These are phyloP conservation scores for Haberlea rhodopensis DNA, from an alignment of 257 asterid species.

Conservation along the genomic window DNA sequence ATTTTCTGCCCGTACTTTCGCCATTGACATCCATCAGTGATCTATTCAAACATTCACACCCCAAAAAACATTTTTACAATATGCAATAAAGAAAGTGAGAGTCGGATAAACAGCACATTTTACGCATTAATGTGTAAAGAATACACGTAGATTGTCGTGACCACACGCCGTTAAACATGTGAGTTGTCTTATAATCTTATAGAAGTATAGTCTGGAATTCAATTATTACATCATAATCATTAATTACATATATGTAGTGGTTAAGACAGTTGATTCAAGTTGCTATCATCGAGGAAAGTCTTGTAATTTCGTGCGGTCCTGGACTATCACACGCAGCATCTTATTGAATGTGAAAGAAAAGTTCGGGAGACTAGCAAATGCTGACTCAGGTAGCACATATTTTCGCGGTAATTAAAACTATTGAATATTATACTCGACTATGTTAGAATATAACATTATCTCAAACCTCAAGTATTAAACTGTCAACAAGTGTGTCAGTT, in stretches of 20 bases:
- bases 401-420: too few species aligned
- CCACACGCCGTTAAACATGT: too few species aligned
- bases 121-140: too few species aligned
- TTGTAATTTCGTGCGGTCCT: not conserved
- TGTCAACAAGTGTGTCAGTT: too few species aligned
- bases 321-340: not conserved
- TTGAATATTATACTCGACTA: too few species aligned
- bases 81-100: not conserved
- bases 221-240: not conserved
- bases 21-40: slow-evolving; percentile 98
- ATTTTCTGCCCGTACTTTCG: slow-evolving; percentile 94
- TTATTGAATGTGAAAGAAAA: too few species aligned
- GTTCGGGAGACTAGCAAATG: not conserved
- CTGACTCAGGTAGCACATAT: not conserved
- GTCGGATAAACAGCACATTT: not conserved
- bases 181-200: not conserved
- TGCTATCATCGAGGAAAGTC: not conserved
- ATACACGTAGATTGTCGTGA: too few species aligned
- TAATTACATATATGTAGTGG: not conserved
- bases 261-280: not conserved
- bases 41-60: slow-evolving; percentile 36
- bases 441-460: not conserved
- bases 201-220: not conserved
- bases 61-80: not conserved
- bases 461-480: not conserved